A percentile compares a stretch with the other conserved stretches of the same genome.
These are phyloP conservation scores for Huntiella abstrusa DNA, from an alignment of 2,329 filamentous ascomycete species.

Conservation along the genomic window DNA sequence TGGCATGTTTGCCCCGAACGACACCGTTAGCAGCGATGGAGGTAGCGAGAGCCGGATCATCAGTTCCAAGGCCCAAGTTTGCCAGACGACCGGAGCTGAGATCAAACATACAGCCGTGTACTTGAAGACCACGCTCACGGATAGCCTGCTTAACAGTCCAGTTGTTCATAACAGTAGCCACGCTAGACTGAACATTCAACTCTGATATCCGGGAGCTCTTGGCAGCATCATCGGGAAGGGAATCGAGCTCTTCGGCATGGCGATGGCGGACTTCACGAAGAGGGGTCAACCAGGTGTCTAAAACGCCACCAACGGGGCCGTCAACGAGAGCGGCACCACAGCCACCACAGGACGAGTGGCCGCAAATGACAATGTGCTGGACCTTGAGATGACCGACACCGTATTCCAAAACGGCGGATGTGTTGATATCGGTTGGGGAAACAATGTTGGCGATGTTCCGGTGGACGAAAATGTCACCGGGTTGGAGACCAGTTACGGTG, in stretches of 20 bases:
- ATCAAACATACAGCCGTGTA: conserved; percentile 67
- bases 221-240: conserved; percentile 33
- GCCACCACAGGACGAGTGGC: conserved; percentile 50
- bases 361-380: conserved; percentile 51
- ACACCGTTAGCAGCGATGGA: conserved; percentile 17
- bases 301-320: conserved; percentile 29
- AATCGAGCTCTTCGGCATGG: conserved; percentile 35
- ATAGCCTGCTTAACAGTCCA: conserved; percentile 51
- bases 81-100: conserved; percentile 28
- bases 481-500: conserved; percentile 56
- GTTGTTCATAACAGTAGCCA: conserved; percentile 51
- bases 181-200: conserved; percentile 53
- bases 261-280: conserved; percentile 25
- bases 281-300: conserved; percentile 36
- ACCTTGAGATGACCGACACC: conserved; percentile 55
- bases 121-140: conserved; percentile 46
- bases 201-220: conserved; percentile 48
- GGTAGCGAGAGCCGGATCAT: conserved; percentile 12
- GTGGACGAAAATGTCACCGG: conserved; percentile 75
- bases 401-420: conserved; percentile 59
- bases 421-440: conserved; percentile 55
- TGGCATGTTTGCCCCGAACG: conserved; percentile 29
- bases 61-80: conserved; percentile 29
- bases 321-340: conserved; percentile 37
- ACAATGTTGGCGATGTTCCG: conserved; percentile 82